Base-by-base conservation (phyloP, 345 rosid species). In the Cardamine chenopodiifolia region DNA sequence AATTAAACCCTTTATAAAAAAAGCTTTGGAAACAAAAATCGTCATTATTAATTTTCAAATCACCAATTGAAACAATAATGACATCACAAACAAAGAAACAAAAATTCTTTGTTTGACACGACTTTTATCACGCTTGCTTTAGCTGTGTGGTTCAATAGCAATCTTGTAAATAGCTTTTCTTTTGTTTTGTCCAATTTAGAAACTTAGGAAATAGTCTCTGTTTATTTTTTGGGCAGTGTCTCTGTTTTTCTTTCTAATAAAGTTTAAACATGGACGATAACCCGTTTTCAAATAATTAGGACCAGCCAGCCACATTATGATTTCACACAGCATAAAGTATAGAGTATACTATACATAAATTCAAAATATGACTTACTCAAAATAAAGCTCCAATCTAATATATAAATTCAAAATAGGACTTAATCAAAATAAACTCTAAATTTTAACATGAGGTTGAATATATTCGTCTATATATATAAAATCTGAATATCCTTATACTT, bases 131-230 rank as follows among this genome's bases (percentile, higher is more conserved):
- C 25, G 71, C 40, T 62, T 54, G 52, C 80, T 76, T 76, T 54
- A 54, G 32, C 19, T 70, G 71, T 70, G 70, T 76, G 80, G 80
- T 71, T 70, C 66, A 70, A 44, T 32, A 25, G 68, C 62, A 50
- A 53, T 39, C 29, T 31, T 29, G 63, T 28, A 63, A 44, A n/a
- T 54, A 40, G 28, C 63, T 44, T 64, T 26, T 59, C 12, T 59
- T 52, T 25, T 40, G 22, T 26, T 50, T 37, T 10, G 18, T 47
- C 61, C 52, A 0, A 35, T 34, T 48, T 11, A 15, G 25, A 47
- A 32, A 59, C 66, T 20, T 35, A n/a, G n/a, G 23, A 52, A 66
- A 34, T 35, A 49, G 23, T 52, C 14, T 12, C 26, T 50, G 25
- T 47, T 28, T 63, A 13, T 11, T 35, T 35, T 35, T 35, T 28